These are phyloP conservation scores for Psilocybe cubensis DNA, from an alignment of 768 basidiomycete species.

Conservation along the genomic window DNA sequence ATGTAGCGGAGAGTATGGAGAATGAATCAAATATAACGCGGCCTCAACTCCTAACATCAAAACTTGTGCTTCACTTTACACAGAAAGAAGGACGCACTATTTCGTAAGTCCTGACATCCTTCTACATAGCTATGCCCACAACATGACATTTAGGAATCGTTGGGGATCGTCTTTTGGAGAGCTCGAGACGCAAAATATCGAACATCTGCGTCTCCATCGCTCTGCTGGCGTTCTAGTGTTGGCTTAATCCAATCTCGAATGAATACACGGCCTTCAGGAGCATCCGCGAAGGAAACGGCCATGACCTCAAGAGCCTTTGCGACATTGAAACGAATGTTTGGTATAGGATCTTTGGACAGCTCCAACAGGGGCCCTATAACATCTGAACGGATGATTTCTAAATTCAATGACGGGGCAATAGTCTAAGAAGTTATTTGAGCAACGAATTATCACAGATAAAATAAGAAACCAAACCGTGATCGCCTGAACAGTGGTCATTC, in stretches of 20 bases:
- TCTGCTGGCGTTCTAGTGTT: slow-evolving; percentile 83
- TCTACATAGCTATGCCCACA: neutral
- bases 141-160: slow-evolving; percentile 15
- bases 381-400: slow-evolving; percentile 82
- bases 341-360: slow-evolving; percentile 89
- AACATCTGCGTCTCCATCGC: slow-evolving; percentile 94
- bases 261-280: slow-evolving; percentile 74
- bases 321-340: slow-evolving; percentile 99
- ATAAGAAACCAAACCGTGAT: slow-evolving; percentile 68
- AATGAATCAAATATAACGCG: slow-evolving; percentile 7
- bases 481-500: slow-evolving; percentile 99
- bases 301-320: slow-evolving; percentile 93
- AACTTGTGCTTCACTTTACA: neutral
- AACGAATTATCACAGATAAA: neutral
- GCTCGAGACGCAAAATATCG: slow-evolving; percentile 91
- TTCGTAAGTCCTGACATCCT: slow-evolving; percentile 6
- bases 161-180: slow-evolving; percentile 52
- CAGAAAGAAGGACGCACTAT: slow-evolving; percentile 4
- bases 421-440: slow-evolving; percentile 54
- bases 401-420: slow-evolving; percentile 88
- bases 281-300: slow-evolving; percentile 66
- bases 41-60: neutral
- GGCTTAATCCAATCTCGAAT: slow-evolving; percentile 76
- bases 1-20: slow-evolving; percentile 1
- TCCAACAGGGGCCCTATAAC: slow-evolving; percentile 84